Evolutionary conservation across 345 rosid species (phyloP).

Genomic region (Lumnitzera racemosa): DNA sequence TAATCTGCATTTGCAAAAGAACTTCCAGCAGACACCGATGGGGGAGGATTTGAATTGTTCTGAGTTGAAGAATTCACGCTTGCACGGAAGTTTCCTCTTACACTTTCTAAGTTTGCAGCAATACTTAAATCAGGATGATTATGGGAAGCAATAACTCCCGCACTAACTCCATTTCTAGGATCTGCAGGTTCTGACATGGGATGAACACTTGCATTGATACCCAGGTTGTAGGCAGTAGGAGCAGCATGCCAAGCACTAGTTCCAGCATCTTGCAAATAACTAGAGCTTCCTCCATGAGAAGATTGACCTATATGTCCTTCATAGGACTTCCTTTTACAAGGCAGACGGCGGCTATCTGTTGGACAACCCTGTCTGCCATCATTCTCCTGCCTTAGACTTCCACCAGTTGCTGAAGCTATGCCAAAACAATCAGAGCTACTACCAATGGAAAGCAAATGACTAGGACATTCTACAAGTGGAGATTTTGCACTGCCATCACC

Average conservation of each 20-base stretch:
- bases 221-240: slow-evolving; percentile 23
- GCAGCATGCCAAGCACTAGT: slow-evolving; percentile 36
- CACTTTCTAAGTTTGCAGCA: slow-evolving; percentile 31
- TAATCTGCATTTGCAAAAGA: slow-evolving; percentile 24
- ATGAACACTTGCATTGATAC: slow-evolving; percentile 32
- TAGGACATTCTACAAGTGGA: slow-evolving; percentile 34
- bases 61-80: slow-evolving; percentile 45
- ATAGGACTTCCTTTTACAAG: slow-evolving; percentile 74
- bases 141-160: slow-evolving; percentile 31
- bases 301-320: slow-evolving; percentile 61
- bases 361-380: slow-evolving; percentile 39
- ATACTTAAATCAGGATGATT: slow-evolving; percentile 25
- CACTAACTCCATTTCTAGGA: slow-evolving; percentile 40
- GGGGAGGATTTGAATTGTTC: slow-evolving; percentile 28
- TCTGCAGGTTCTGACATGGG: slow-evolving; percentile 32
- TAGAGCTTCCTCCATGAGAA: slow-evolving; percentile 44
- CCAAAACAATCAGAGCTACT: slow-evolving; percentile 19
- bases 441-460: slow-evolving; percentile 25
- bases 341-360: slow-evolving; percentile 43
- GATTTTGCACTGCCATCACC: slow-evolving; percentile 34
- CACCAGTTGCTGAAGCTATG: slow-evolving; percentile 32
- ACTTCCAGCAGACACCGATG: slow-evolving; percentile 32
- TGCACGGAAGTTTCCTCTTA: slow-evolving; percentile 46
- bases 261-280: slow-evolving; percentile 48
- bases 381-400: slow-evolving; percentile 27